phyloP scores from a whole-genome alignment of 495 filamentous ascomycete genomes.

The Parathielavia appendiculata region DNA sequence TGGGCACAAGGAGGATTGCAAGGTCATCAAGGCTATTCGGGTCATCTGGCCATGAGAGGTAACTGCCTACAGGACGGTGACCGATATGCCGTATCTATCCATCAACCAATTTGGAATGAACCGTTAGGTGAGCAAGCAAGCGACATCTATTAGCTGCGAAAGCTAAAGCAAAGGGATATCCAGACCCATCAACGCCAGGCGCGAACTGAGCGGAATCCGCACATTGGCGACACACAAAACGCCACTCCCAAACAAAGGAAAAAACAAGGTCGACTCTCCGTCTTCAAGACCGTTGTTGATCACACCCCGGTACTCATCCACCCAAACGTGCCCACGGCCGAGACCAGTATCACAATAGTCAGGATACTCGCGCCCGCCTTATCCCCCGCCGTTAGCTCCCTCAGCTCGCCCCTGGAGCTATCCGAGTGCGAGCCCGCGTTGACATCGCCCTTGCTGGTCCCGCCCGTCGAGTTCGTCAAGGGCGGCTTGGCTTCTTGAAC shows the following conservation, averaged over 20 bases:
- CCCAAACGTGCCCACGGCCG: constrained; percentile 37
- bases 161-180: background rate
- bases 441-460: constrained; percentile 60
- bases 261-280: background rate
- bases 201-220: no score
- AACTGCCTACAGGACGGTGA: no score
- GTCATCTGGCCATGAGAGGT: constrained; percentile 32
- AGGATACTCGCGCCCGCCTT: constrained; percentile 62
- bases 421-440: constrained; percentile 47
- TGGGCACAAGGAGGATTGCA: constrained; percentile 42
- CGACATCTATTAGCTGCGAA: no score
- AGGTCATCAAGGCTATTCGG: constrained; percentile 35
- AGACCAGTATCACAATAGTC: constrained; percentile 46
- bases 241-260: background rate
- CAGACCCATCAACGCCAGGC: background rate
- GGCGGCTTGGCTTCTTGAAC: constrained; percentile 40
- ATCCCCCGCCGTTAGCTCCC: constrained; percentile 52
- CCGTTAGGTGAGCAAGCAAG: background rate
- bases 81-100: background rate
- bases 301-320: constrained; percentile 44
- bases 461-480: constrained; percentile 54
- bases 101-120: background rate
- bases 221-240: background rate
- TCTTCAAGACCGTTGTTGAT: background rate
- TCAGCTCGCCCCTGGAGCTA: constrained; percentile 13